phyloP scores from a whole-genome alignment of 192 early-diverging fungal species.

The Entophlyctis helioformis region DNA sequence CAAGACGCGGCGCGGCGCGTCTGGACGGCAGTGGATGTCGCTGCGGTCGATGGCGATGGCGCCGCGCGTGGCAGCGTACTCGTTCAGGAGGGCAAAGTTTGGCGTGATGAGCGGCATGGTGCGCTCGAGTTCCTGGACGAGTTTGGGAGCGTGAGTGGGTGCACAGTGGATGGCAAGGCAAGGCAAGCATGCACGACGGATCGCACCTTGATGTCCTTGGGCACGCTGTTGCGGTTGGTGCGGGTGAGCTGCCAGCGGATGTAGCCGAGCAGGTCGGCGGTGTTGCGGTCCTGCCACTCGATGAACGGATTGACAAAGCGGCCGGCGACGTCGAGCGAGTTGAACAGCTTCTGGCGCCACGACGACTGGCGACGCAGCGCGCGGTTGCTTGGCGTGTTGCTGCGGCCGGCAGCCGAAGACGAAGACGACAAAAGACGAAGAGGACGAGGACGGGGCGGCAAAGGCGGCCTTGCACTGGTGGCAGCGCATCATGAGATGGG shows the following conservation, averaged over 20 bases:
- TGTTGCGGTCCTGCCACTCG: conserved; percentile 38
- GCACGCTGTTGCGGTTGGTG: conserved; percentile 20
- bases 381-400: not conserved
- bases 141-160: not conserved
- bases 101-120: conserved; percentile 15
- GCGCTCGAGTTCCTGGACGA: conserved; percentile 4
- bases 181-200: not conserved
- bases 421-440: not conserved
- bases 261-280: conserved; percentile 20
- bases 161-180: too few species aligned
- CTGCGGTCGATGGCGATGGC: too few species aligned
- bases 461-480: not conserved
- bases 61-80: conserved; percentile 3
- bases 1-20: too few species aligned
- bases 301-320: conserved; percentile 50
- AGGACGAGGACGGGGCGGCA: not conserved
- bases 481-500: too few species aligned
- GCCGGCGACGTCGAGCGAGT: conserved; percentile 19
- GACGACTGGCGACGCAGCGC: not conserved
- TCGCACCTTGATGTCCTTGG: conserved; percentile 10
- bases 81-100: conserved; percentile 14
- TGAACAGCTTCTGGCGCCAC: conserved; percentile 20
- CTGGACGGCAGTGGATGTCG: too few species aligned
- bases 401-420: not conserved
- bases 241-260: conserved; percentile 22